Conservation (phyloP, 352 stramenopile genomes). For the Aphanomyces invadans region DNA sequence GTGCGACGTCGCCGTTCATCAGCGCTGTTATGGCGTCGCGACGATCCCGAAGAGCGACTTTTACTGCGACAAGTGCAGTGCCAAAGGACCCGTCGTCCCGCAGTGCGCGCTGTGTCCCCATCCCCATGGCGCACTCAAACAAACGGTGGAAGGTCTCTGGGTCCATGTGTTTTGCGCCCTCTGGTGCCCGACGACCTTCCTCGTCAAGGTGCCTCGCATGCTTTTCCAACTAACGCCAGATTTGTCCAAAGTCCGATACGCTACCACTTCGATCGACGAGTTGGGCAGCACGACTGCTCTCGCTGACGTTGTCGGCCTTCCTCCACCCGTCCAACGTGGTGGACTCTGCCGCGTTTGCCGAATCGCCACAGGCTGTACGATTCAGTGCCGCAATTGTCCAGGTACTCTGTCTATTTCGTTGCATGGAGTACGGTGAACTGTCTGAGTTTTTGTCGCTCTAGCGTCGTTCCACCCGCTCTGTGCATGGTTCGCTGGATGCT, state of each 20-base stretch:
- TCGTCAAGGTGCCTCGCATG: slow-evolving; percentile 70
- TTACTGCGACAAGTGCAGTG: slow-evolving; percentile 78
- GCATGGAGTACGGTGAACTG: background rate
- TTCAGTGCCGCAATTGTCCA: slow-evolving; percentile 45
- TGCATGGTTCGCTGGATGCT: slow-evolving; percentile 73
- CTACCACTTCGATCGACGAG: background rate
- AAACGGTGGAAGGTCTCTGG: slow-evolving; percentile 78
- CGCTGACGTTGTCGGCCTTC: background rate
- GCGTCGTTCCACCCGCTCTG: slow-evolving; percentile 79
- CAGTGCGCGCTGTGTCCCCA: slow-evolving; percentile 84
- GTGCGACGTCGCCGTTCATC: slow-evolving; percentile 84
- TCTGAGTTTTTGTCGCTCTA: background rate
- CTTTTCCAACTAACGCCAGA: slow-evolving; percentile 12
- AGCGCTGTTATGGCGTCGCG: slow-evolving; percentile 81
- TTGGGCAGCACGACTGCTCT: background rate
- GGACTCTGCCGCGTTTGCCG: slow-evolving; percentile 62
- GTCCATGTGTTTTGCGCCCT: slow-evolving; percentile 84
- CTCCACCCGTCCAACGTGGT: slow-evolving; percentile 24
- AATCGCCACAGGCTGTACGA: slow-evolving; percentile 65
- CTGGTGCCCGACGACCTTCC: slow-evolving; percentile 82
- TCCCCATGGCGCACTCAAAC: slow-evolving; percentile 78
- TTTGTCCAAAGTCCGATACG: slow-evolving; percentile 16
- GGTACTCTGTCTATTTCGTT: background rate
- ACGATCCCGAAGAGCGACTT: slow-evolving; percentile 82
- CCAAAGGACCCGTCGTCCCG: slow-evolving; percentile 37